Base-by-base conservation (phyloP, 257 asterid species). In the Eucommia ulmoides region DNA sequence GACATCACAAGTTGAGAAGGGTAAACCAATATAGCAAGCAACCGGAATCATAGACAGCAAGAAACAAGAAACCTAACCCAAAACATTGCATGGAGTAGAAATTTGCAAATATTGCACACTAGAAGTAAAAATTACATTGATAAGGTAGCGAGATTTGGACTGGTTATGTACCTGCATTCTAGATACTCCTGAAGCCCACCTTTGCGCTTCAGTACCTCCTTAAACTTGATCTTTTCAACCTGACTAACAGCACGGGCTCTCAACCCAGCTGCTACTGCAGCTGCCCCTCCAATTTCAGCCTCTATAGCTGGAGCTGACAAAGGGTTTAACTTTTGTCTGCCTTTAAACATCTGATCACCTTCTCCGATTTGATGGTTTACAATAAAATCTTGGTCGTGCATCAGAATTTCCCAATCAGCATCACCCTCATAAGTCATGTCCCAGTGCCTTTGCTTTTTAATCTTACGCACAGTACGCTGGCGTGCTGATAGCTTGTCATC, bases 401-500 rank as follows among this genome's bases (percentile, higher is more conserved):
- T 73, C 65, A 86, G 64, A 59, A 75, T 65, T 12, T 81, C 96
- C 99, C 99, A 91, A 66, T 79, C 99, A 57, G 76, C 74, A 75
- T 91, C 99, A 33, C 97, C 99, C 74, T 86, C 99, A 57, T 91
- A 91, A 26, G 99, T 85, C 99, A 91, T 91, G 75, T 91, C 99
- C 35, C 80, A 81, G 45, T 83, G 88, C 77, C 93, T 77, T 17
- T 81, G 87, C 64, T 76, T 91, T 65, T 65, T 91, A 49, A 75
- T 51, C 67, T 66, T 79, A 50, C 99, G 83, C 23, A 58, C 69
- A 61, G 68, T 80, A 54, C 98, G 84, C 71, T 75, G 94, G 61
- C 74, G 73, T 51, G 67, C 71, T 47, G 72, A 67, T 55, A 57
- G 38, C 41, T 62, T 64, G 41, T 33, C 62, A 51, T 74, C 83